Evolutionary conservation across 306 rosid species (phyloP).

Genomic region (Medicago truncatula): MtrunA17r5.0-ANR NC_053047.1:1839501-1840000

Average conservation of each 20-base stretch:
- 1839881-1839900: background rate
- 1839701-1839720: background rate
- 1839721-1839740: background rate
- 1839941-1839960: too few species aligned
- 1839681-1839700: background rate
- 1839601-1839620: too few species aligned
- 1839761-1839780: background rate
- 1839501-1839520: background rate
- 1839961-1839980: too few species aligned
- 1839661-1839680: background rate
- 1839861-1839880: background rate
- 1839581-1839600: too few species aligned
- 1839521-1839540: background rate
- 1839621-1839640: too few species aligned
- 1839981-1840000: background rate
- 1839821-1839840: too few species aligned
- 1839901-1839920: too few species aligned
- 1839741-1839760: background rate
- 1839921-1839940: too few species aligned
- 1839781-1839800: background rate
- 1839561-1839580: too few species aligned
- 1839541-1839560: background rate
- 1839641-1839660: background rate
- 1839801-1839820: background rate
- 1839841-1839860: background rate